phyloP scores from a whole-genome alignment of 768 basidiomycete species.

The Kwoniella shandongensis region DNA sequence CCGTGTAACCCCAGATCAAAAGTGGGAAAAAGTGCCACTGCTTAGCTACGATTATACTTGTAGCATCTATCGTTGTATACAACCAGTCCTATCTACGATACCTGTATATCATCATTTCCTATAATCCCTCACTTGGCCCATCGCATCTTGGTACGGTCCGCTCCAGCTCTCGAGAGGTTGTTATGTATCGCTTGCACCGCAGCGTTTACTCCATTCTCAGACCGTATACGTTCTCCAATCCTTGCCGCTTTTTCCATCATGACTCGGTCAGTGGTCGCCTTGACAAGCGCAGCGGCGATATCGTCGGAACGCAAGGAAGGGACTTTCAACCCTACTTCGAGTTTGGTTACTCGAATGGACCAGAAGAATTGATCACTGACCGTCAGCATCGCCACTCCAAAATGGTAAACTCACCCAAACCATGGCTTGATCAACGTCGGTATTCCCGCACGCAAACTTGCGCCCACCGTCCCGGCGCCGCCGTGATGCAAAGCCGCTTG shows the following conservation, averaged over 20 bases:
- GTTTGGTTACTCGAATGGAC: conserved; percentile 65
- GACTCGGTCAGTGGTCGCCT: conserved; percentile 61
- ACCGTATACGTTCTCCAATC: conserved; percentile 57
- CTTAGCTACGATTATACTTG: not conserved
- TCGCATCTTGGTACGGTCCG: conserved; percentile 24
- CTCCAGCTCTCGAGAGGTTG: conserved; percentile 57
- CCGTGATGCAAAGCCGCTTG: conserved; percentile 69
- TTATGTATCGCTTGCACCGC: conserved; percentile 63
- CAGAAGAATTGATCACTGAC: conserved; percentile 64
- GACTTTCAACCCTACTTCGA: conserved; percentile 64
- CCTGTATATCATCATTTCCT: too few relatives aligned
- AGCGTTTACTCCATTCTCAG: conserved; percentile 61
- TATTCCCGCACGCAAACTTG: conserved; percentile 64
- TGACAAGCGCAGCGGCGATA: conserved; percentile 60
- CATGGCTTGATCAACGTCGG: conserved; percentile 71
- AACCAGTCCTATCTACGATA: too few relatives aligned
- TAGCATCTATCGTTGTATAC: too few relatives aligned
- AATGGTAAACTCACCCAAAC: conserved; percentile 58
- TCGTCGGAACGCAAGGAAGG: conserved; percentile 58
- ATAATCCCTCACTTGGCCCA: conserved; percentile 16
- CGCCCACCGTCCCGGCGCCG: conserved; percentile 71
- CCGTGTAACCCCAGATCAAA: too few relatives aligned
- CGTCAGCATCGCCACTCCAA: conserved; percentile 14
- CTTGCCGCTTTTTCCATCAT: conserved; percentile 65
- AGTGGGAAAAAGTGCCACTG: too few relatives aligned